phyloP scores from a whole-genome alignment of 495 filamentous ascomycete genomes.

The Tuber brumale region DNA sequence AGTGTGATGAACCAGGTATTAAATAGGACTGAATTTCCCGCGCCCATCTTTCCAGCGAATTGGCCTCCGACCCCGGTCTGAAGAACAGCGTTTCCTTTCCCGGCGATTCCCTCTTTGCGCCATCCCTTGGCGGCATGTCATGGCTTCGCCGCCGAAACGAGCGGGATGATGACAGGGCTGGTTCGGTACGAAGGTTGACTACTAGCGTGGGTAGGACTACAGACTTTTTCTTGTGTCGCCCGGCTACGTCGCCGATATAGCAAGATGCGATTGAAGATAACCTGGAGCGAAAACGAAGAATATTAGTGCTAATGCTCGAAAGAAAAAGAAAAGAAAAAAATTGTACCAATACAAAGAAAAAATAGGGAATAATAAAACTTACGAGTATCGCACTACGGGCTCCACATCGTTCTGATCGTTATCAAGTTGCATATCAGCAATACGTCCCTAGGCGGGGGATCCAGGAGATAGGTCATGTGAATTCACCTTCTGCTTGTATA shows the following conservation, averaged over 20 bases:
- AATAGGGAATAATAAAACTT: constrained; percentile 19
- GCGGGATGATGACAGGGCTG: constrained; percentile 27
- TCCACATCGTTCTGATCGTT: constrained; percentile 33
- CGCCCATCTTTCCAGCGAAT: constrained; percentile 33
- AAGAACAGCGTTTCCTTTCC: constrained; percentile 34
- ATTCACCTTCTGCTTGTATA: constrained; percentile 42
- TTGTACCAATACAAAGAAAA: background rate
- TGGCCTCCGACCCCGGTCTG: constrained; percentile 22
- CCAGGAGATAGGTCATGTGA: background rate
- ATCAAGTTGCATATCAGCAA: constrained; percentile 2
- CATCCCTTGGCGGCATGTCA: constrained; percentile 26
- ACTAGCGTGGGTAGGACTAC: constrained; percentile 38
- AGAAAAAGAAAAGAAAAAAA: background rate
- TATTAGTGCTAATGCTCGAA: background rate
- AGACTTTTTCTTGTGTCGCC: constrained; percentile 37
- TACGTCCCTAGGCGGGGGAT: background rate
- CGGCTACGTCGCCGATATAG: constrained; percentile 40
- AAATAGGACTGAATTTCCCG: constrained; percentile 35
- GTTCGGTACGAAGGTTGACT: constrained; percentile 34
- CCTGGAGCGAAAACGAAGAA: constrained; percentile 17
- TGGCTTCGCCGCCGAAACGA: constrained; percentile 40
- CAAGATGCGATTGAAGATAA: constrained; percentile 37
- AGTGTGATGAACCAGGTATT: constrained; percentile 17
- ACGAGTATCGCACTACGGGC: constrained; percentile 37
- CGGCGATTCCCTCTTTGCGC: constrained; percentile 19